Base-by-base conservation (phyloP, 1,284 basidiomycete genomes). In the Stereum hirsutum region DNA sequence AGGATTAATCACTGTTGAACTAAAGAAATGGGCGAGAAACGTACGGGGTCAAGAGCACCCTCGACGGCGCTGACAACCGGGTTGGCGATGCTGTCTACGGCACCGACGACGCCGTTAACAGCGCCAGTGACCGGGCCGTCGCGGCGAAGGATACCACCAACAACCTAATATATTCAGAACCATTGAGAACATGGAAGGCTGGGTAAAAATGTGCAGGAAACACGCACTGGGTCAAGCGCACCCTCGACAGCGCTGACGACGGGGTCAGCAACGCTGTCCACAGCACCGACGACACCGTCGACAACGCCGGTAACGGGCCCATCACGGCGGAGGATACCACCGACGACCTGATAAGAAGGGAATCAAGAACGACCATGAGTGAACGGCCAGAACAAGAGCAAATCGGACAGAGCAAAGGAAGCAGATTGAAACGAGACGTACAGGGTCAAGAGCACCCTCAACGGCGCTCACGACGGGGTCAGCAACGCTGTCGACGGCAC, bases 381-480 rank as follows among this genome's bases (percentile, higher is more conserved):
- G n/a, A n/a, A n/a, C n/a, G n/a, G n/a, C n/a, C 10, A 20, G 15
- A 19, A 1, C n/a, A 8, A 35, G 21, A 17, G n/a, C n/a, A n/a
- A n/a, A n/a, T n/a, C n/a, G n/a, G n/a, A n/a, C n/a, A n/a, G n/a
- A n/a, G n/a, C n/a, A n/a, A n/a, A n/a, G n/a, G n/a, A n/a, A n/a
- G n/a, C n/a, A n/a, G n/a, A n/a, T n/a, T n/a, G n/a, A n/a, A n/a
- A n/a, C n/a, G n/a, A n/a, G 6, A 35, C 33, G 15, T 19, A 35
- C 33, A 15, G 33, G 33, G 15, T n/a, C 17, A 20, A 35, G 15
- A 19, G 33, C 33, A 14, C 38, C 39, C 44, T 45, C 38, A 25
- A 41, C 38, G 19, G 44, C 27, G 38, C 31, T 41, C 11, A 42
- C 35, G 27, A 46, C 41, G 17, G 32, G 24, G 20, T 27, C 45